Base-by-base conservation (phyloP, 2,329 filamentous ascomycete genomes). In the Arthrocladium fulminans region DNA sequence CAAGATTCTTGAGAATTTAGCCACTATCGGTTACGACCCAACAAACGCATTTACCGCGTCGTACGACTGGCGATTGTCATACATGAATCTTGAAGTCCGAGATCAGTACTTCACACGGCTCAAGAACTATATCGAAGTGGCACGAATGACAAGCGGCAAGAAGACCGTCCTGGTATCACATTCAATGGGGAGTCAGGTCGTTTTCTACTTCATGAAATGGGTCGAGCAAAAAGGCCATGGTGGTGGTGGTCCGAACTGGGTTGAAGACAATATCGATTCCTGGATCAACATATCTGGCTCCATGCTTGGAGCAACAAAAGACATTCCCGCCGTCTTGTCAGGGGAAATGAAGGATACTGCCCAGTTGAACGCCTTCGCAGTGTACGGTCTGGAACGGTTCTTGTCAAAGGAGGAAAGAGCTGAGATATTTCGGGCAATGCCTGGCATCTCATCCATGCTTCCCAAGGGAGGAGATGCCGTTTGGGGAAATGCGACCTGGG, bases 241-340 rank as follows among this genome's bases (percentile, higher is more conserved):
- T 3, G 80, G 80, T 17, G 90, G 88, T 1, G 90, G 92, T 1
- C 75, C 83, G 30, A 77, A 80, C 46, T 98, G 92, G 92, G 90
- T 98, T 0, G 89, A 98, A 51, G 77, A 76, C 15, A 78, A 96
- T 61, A 74, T 98, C 45, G 92, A 94, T 56, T 85, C 87, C 2
- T 98, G 94, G 89, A 94, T 98, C 71, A 98, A 98, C 64, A 88
- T 98, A 60, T 92, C 86, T 57, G 92, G 92, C 4, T 98, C 90
- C 67, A 96, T 98, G 90, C 81, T 98, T 4, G 92, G 92, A 12
- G 88, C 92, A 1, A 74, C 88, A 50, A 98, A 98, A 69, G 90
- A 86, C 50, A 70, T 97, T 29, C 86, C 92, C 0, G 90, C 92
- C 0, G 79, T 97, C 0, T 73, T 98, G 1, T 96, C 89, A 0